Percentiles rank a stretch among this genome's conserved stretches.
Conservation (phyloP, 2,329 filamentous ascomycete genomes). For the Plenodomus biglobosus region DNA sequence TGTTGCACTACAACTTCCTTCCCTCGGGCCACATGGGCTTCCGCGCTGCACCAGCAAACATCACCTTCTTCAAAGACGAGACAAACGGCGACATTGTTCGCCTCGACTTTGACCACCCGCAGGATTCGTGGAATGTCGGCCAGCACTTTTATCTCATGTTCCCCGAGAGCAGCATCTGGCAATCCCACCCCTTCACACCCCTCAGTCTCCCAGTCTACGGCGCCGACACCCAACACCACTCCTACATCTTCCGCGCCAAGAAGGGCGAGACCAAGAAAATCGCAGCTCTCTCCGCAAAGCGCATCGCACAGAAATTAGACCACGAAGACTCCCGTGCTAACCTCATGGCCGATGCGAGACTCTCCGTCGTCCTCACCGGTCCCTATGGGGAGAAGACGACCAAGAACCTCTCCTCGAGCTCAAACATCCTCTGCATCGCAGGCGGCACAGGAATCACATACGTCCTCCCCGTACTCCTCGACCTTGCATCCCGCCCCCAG, state of each 20-base stretch:
- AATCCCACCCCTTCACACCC: conserved; percentile 67
- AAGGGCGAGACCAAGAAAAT: conserved; percentile 40
- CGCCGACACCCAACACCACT: conserved; percentile 30
- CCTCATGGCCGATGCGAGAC: conserved; percentile 26
- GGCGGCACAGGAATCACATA: conserved; percentile 45
- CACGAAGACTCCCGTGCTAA: conserved; percentile 26
- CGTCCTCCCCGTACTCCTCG: conserved; percentile 40
- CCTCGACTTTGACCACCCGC: conserved; percentile 65
- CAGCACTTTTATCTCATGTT: conserved; percentile 75
- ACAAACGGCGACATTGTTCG: conserved; percentile 58
- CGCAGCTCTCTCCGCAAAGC: conserved; percentile 33
- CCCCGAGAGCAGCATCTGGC: conserved; percentile 66
- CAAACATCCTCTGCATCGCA: conserved; percentile 41
- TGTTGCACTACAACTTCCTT: conserved; percentile 58
- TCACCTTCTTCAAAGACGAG: conserved; percentile 41
- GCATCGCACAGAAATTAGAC: conserved; percentile 20
- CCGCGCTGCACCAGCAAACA: conserved; percentile 28
- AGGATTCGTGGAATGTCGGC: conserved; percentile 64
- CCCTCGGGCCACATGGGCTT: conserved; percentile 37
- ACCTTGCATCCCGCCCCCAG: conserved; percentile 29
- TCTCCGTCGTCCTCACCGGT: conserved; percentile 38
- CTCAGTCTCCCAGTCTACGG: conserved; percentile 30
- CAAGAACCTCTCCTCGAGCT: conserved; percentile 19
- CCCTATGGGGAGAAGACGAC: conserved; percentile 39
- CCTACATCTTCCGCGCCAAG: conserved; percentile 41